These are phyloP conservation scores for Penicillium thymicola DNA, from an alignment of 2,329 filamentous ascomycete species.

Conservation along the genomic window DNA sequence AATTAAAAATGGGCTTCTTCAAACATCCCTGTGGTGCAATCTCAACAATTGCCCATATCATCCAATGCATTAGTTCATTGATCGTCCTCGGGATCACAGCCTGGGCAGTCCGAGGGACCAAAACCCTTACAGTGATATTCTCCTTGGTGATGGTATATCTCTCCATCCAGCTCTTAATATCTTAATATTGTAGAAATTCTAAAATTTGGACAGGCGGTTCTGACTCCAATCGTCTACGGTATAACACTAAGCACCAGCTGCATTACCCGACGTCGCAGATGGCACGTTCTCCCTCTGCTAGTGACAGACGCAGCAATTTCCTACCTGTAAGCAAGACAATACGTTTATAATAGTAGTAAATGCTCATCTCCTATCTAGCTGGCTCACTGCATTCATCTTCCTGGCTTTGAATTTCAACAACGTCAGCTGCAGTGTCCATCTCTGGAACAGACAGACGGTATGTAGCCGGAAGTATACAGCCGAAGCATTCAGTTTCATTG, in stretches of 20 bases:
- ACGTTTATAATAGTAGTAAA: not conserved
- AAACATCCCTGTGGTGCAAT: constrained; percentile 9
- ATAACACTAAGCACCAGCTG: constrained; percentile 7
- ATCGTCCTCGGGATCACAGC: constrained; percentile 21
- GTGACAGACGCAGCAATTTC: constrained; percentile 11
- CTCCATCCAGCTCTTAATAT: not conserved
- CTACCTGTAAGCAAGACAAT: constrained; percentile 12
- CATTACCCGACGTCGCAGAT: constrained; percentile 2
- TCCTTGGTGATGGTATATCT: constrained; percentile 15
- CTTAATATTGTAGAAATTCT: not conserved
- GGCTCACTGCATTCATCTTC: constrained; percentile 23
- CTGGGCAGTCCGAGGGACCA: constrained; percentile 17
- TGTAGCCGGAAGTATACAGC: constrained; percentile 21
- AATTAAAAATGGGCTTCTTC: constrained; percentile 6
- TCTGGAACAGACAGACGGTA: constrained; percentile 17
- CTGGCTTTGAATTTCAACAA: constrained; percentile 17
- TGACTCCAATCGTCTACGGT: constrained; percentile 10
- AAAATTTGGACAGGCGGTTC: constrained; percentile 2
- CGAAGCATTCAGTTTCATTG: constrained; percentile 21
- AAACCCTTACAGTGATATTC: constrained; percentile 21
- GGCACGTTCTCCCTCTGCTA: constrained; percentile 13
- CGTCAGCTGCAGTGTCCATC: constrained; percentile 9
- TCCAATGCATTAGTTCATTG: constrained; percentile 15
- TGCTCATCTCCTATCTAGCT: constrained; percentile 8
- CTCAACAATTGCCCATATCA: constrained; percentile 8